Base-by-base conservation (phyloP, 2,329 filamentous ascomycete genomes). In the Talaromyces sp. region DNA sequence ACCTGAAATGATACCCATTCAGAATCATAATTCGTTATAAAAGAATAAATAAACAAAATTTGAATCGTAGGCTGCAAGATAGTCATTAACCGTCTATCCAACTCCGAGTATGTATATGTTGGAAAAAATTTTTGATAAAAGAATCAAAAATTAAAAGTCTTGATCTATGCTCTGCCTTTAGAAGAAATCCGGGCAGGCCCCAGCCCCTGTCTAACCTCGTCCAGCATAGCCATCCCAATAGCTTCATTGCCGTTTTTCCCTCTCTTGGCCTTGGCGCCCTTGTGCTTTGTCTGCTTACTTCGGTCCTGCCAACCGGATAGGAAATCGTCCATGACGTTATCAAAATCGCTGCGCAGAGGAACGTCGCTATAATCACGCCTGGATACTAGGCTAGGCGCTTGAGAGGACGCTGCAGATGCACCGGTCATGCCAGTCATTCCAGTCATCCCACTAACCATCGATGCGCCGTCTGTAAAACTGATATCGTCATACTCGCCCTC, bases 241-340 rank as follows among this genome's bases (percentile, higher is more conserved):
- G 89, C 88, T 65, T 89, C 86, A 71, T 89, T 90, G 19, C 88
- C 88, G 77, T 93, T 91, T 78, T 93, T 93, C 21, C 91, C 84
- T 58, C 82, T 76, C 73, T 87, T 88, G 78, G 70, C 74, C 66
- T 80, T 78, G 11, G 73, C 75, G 9, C 73, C 78, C 64, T 75
- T 77, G 8, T 76, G 70, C 67, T 79, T 80, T 5, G 67, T 74
- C 66, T 75, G 74, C 6, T 72, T 66, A 53, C 75, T 71, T 55
- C 78, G 76, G 65, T 76, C 75, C 51, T 78, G 75, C 77, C 78
- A 80, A 35, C 81, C 86, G 9, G 87, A 89, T 27, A 98, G 77
- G 77, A 99, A 99, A 60, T 96, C 93, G 71, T 98, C 93, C 81
- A 99, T 86, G 71, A 98, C 91, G 63, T 81, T 84, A 71, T 96